A percentile compares a stretch with the other conserved stretches of the same genome.
Conservation (phyloP, 2,329 filamentous ascomycete species). For the Paracoccidioides brasiliensis region DNA sequence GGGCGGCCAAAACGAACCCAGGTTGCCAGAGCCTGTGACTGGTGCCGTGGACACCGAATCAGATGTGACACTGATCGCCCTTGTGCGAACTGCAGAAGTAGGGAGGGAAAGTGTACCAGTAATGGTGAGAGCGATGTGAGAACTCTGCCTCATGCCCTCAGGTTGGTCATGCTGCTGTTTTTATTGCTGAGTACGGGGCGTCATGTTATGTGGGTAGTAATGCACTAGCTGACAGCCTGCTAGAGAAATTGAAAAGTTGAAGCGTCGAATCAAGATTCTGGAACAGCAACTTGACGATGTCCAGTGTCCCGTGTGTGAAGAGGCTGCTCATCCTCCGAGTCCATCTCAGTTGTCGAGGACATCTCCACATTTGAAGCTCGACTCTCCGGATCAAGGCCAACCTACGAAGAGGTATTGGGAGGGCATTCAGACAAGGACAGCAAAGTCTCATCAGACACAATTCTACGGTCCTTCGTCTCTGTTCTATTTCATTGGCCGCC, state of each 20-base stretch:
- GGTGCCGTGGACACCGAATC: conserved; percentile 18
- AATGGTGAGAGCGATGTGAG: conserved; percentile 1
- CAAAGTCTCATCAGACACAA: conserved; percentile 24
- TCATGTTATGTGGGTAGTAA: neutral
- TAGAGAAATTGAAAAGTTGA: conserved; percentile 20
- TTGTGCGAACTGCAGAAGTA: conserved; percentile 15
- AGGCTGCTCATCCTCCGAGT: neutral
- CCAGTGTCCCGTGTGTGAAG: conserved; percentile 6
- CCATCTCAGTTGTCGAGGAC: neutral
- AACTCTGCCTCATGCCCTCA: conserved; percentile 4
- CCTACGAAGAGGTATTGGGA: conserved; percentile 23
- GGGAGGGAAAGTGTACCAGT: conserved; percentile 14
- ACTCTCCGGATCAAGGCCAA: conserved; percentile 6
- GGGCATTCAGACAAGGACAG: conserved; percentile 26
- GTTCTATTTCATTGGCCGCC: conserved; percentile 34
- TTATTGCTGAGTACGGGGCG: neutral
- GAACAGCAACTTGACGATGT: conserved; percentile 22
- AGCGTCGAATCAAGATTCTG: conserved; percentile 21
- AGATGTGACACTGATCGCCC: conserved; percentile 18
- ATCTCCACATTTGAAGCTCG: neutral
- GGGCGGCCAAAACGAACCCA: conserved; percentile 12
- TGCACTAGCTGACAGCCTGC: neutral
- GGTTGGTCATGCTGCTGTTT: neutral
- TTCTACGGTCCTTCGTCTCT: conserved; percentile 36
- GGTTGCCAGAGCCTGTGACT: conserved; percentile 17